Percentiles rank a stretch among this genome's conserved stretches.
Evolutionary conservation across 345 rosid species (phyloP).

Genomic region (Gossypium raimondii): DNA sequence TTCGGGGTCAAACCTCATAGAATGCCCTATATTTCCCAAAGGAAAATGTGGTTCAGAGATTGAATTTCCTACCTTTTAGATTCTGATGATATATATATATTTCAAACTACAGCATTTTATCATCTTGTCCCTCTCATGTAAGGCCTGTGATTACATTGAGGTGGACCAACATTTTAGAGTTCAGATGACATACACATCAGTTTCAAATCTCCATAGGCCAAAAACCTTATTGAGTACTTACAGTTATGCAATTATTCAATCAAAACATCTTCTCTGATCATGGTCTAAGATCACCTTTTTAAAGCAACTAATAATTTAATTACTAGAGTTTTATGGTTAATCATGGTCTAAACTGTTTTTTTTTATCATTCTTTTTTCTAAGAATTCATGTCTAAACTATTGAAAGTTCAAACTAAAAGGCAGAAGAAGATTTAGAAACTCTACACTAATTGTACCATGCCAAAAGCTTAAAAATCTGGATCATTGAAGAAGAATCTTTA

Average conservation of each 20-base stretch:
- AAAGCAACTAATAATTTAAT: too few relatives aligned
- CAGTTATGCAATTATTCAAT: too few relatives aligned
- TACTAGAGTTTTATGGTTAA: neutral
- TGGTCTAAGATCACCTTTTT: too few relatives aligned
- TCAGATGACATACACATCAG: too few relatives aligned
- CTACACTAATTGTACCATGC: neutral
- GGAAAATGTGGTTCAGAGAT: slow-evolving; percentile 55
- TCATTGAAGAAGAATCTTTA: neutral
- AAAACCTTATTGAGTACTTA: too few relatives aligned
- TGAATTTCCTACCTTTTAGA: slow-evolving; percentile 69
- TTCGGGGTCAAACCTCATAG: slow-evolving; percentile 53
- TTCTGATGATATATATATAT: neutral
- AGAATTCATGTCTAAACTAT: neutral
- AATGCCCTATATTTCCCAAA: slow-evolving; percentile 71
- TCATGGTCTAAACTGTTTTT: neutral
- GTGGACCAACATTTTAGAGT: neutral
- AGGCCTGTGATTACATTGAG: neutral
- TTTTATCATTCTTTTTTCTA: neutral
- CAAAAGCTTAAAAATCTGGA: neutral
- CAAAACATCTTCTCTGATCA: too few relatives aligned
- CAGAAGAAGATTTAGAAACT: neutral
- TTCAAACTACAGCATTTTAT: neutral
- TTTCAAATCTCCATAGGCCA: too few relatives aligned
- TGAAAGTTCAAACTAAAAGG: neutral
- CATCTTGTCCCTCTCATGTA: neutral